These are phyloP conservation scores for Neonectria faginata DNA, from an alignment of 2,329 filamentous ascomycete genomes.

Conservation along the genomic window DNA sequence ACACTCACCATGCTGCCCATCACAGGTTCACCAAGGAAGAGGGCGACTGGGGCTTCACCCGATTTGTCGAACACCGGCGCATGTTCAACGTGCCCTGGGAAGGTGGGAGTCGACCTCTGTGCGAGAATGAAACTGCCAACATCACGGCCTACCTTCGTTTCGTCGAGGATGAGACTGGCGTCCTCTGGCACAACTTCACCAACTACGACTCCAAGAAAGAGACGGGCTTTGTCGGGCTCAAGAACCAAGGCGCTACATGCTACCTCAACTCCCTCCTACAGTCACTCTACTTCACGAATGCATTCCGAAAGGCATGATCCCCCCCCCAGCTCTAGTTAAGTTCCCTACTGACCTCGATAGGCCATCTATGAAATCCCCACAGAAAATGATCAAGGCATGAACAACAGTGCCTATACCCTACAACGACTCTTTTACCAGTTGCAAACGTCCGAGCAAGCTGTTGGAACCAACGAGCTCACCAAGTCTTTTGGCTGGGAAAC, in stretches of 20 bases:
- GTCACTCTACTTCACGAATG: conserved; percentile 88
- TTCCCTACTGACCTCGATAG: conserved; percentile 55
- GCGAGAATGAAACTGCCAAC: conserved; percentile 81
- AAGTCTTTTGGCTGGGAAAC: conserved; percentile 99
- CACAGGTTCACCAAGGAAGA: conserved; percentile 97
- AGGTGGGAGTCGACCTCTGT: conserved; percentile 73
- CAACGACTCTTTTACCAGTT: conserved; percentile 95
- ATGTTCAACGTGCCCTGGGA: conserved; percentile 87
- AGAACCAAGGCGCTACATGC: conserved; percentile 95
- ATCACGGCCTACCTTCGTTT: conserved; percentile 86
- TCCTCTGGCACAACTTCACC: conserved; percentile 90
- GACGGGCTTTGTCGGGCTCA: conserved; percentile 95
- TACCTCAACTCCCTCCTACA: conserved; percentile 88
- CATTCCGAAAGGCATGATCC: conserved; percentile 82
- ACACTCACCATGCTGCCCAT: conserved; percentile 84
- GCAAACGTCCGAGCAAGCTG: conserved; percentile 85
- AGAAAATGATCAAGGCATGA: conserved; percentile 80
- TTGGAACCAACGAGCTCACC: conserved; percentile 92
- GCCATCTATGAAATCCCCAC: conserved; percentile 98
- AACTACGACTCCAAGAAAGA: conserved; percentile 99
- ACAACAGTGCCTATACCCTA: conserved; percentile 92
- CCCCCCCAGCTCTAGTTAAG: conserved; percentile 16
- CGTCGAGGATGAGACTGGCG: conserved; percentile 88
- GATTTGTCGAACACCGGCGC: conserved; percentile 88
- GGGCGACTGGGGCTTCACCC: conserved; percentile 98